Evolutionary conservation across 2,329 filamentous ascomycete genomes (phyloP).

Genomic region (Anthostomella pinea): DNA sequence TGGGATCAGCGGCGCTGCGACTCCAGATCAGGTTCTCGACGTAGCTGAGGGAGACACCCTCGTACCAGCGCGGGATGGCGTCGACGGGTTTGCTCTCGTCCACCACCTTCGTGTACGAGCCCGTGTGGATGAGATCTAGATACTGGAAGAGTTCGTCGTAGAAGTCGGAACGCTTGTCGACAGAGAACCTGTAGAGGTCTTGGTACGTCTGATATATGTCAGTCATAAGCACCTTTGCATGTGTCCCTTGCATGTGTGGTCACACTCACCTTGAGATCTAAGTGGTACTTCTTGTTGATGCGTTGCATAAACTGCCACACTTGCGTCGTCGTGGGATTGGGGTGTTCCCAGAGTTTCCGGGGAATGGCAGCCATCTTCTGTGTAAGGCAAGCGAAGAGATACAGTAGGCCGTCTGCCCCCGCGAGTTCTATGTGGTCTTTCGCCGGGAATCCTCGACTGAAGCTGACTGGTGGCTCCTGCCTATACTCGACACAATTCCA

Average conservation of each 20-base stretch:
- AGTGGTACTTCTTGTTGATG: constrained; percentile 55
- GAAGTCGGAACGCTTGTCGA: constrained; percentile 60
- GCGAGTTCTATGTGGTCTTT: too few relatives aligned
- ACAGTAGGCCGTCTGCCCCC: too few relatives aligned
- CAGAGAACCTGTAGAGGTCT: constrained; percentile 69
- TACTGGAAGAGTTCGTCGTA: constrained; percentile 62
- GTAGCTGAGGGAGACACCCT: constrained; percentile 70
- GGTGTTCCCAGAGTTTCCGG: constrained; percentile 67
- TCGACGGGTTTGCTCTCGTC: constrained; percentile 71
- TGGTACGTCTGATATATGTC: constrained; percentile 53
- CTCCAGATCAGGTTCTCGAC: constrained; percentile 77
- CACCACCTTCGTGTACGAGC: constrained; percentile 57
- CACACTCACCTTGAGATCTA: constrained; percentile 54
- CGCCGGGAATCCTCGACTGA: too few relatives aligned
- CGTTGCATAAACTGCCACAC: constrained; percentile 68
- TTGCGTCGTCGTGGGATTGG: constrained; percentile 56
- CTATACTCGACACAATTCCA: too few relatives aligned
- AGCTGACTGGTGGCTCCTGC: too few relatives aligned
- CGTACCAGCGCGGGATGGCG: constrained; percentile 72
- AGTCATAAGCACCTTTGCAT: constrained; percentile 1
- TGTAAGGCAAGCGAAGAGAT: not conserved
- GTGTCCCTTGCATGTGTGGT: not conserved
- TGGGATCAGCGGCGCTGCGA: constrained; percentile 37
- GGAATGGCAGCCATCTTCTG: constrained; percentile 35
- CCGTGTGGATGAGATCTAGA: constrained; percentile 60